These are phyloP conservation scores for Trichoderma sp. DNA, from an alignment of 2,329 filamentous ascomycete species.

Conservation along the genomic window DNA sequence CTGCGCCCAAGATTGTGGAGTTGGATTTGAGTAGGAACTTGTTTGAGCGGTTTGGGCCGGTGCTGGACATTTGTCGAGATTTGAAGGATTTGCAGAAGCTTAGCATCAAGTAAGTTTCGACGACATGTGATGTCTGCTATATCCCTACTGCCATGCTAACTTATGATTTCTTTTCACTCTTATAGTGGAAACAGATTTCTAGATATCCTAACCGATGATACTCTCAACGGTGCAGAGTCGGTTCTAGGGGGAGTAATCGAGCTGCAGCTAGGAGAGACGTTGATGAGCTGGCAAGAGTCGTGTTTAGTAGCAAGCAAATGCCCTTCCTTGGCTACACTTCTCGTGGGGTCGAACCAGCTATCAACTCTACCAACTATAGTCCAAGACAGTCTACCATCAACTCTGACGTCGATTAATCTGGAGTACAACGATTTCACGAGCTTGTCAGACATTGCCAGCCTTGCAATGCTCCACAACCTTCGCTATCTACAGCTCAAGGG, in stretches of 20 bases:
- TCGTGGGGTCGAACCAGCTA: slow-evolving; percentile 59
- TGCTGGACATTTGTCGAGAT: slow-evolving; percentile 69
- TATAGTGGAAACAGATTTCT: slow-evolving; percentile 71
- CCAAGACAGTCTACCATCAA: slow-evolving; percentile 43
- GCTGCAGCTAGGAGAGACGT: slow-evolving; percentile 64
- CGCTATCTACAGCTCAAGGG: slow-evolving; percentile 70
- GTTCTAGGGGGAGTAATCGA: slow-evolving; percentile 55
- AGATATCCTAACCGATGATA: slow-evolving; percentile 37
- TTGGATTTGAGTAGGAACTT: slow-evolving; percentile 85
- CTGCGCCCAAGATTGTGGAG: slow-evolving; percentile 69
- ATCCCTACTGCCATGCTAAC: not conserved
- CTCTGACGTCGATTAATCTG: slow-evolving; percentile 63
- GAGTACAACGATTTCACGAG: slow-evolving; percentile 69
- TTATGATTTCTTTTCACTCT: not conserved
- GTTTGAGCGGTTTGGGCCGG: slow-evolving; percentile 64
- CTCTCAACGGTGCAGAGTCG: slow-evolving; percentile 33
- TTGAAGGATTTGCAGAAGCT: slow-evolving; percentile 65
- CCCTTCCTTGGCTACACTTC: slow-evolving; percentile 48
- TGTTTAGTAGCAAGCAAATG: slow-evolving; percentile 55
- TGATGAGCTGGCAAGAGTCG: slow-evolving; percentile 66
- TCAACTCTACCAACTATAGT: slow-evolving; percentile 46
- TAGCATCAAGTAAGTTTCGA: slow-evolving; percentile 74
- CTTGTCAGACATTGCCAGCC: slow-evolving; percentile 55
- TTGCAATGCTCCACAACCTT: slow-evolving; percentile 52
- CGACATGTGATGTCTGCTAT: not conserved